phyloP scores from a whole-genome alignment of 2,329 filamentous ascomycete species.

The Coleophoma eucalyptorum region DNA sequence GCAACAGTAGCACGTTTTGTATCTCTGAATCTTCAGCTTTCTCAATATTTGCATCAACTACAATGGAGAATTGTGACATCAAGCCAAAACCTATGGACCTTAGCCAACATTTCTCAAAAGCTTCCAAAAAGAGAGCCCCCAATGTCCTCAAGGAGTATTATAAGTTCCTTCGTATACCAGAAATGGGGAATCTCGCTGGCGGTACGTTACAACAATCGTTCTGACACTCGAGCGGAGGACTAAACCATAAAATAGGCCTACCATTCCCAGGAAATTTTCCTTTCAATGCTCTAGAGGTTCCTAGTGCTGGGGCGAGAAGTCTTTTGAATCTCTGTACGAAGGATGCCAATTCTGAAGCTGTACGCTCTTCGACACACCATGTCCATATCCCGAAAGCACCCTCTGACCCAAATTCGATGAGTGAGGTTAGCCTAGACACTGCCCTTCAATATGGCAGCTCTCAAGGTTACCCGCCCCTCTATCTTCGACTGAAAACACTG shows the following conservation, averaged over 20 bases:
- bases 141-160: not conserved
- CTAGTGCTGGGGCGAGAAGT: not conserved
- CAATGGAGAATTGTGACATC: not conserved
- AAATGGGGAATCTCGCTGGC: not conserved
- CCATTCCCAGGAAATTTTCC: not conserved
- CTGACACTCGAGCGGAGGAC: not conserved
- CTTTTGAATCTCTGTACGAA: not conserved
- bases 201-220: not conserved
- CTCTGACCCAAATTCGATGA: not conserved
- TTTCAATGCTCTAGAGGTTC: not conserved
- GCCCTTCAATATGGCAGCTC: not conserved
- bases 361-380: not conserved
- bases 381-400: not conserved
- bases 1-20: not conserved
- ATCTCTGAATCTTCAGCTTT: not conserved
- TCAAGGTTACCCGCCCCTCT: not conserved
- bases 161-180: not conserved
- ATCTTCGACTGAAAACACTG: not conserved
- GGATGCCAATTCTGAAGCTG: not conserved
- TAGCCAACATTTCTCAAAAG: not conserved
- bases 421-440: not conserved
- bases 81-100: not conserved
- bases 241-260: not conserved
- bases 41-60: not conserved
- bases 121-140: not conserved